Percentiles rank a stretch among this genome's conserved stretches.
Evolutionary conservation across 2,329 filamentous ascomycete species (phyloP).

Genomic region (Aureobasidium musti): DNA sequence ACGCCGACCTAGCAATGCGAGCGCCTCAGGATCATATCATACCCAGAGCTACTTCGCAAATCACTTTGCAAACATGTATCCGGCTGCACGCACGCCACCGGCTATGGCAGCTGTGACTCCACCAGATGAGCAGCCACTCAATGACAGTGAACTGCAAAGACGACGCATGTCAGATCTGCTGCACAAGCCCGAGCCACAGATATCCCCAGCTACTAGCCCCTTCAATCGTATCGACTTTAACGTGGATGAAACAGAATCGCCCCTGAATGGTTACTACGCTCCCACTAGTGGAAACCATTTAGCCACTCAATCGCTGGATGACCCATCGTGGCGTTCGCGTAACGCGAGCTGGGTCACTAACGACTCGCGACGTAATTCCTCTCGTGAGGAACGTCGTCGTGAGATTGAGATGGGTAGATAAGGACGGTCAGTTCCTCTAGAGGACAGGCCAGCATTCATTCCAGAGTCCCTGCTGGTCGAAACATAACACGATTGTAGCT

Average conservation of each 20-base stretch:
- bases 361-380: background rate
- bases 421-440: background rate
- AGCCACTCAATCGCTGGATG: background rate
- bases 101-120: slow-evolving; percentile 30
- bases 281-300: background rate
- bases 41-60: slow-evolving; percentile 49
- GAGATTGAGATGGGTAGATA: slow-evolving; percentile 26
- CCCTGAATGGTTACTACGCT: slow-evolving; percentile 22
- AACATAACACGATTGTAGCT: no score
- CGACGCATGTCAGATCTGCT: slow-evolving; percentile 55
- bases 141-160: slow-evolving; percentile 54
- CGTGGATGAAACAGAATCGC: slow-evolving; percentile 27
- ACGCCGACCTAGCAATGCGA: slow-evolving; percentile 29
- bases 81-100: slow-evolving; percentile 37
- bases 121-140: slow-evolving; percentile 40
- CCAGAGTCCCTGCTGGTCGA: no score
- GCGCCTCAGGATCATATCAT: slow-evolving; percentile 34
- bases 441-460: background rate
- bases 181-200: slow-evolving; percentile 27
- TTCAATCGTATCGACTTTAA: slow-evolving; percentile 32
- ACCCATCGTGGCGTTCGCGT: slow-evolving; percentile 4
- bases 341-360: slow-evolving; percentile 10
- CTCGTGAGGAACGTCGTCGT: slow-evolving; percentile 21
- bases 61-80: slow-evolving; percentile 52
- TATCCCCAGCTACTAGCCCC: background rate